Evolutionary conservation across 495 filamentous ascomycete species (phyloP).

Genomic region (Neurospora sp.): DNA sequence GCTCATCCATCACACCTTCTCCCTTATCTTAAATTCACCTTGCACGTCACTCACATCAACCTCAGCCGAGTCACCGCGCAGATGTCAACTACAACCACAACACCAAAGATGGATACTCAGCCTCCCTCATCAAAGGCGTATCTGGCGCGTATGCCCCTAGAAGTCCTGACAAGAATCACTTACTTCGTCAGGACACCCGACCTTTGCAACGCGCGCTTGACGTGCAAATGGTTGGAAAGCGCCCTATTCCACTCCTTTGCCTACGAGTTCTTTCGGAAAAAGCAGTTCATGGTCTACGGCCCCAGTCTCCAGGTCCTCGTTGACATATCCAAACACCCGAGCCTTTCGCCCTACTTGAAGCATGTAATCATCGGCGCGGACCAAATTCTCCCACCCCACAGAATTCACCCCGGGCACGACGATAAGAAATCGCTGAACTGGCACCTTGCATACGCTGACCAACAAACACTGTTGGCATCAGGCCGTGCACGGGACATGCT

Average conservation of each 20-base stretch:
- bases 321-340: slow-evolving; percentile 41
- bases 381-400: background rate
- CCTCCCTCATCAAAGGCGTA: background rate
- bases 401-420: background rate
- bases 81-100: background rate
- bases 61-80: background rate
- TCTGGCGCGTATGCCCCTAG: slow-evolving; percentile 24
- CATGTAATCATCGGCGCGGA: slow-evolving; percentile 42
- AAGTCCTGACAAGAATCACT: slow-evolving; percentile 34
- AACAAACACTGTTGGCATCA: slow-evolving; percentile 24
- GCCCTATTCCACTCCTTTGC: slow-evolving; percentile 35
- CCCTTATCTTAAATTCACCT: background rate
- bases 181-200: slow-evolving; percentile 33
- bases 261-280: slow-evolving; percentile 45
- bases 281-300: slow-evolving; percentile 43
- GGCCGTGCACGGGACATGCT: slow-evolving; percentile 38
- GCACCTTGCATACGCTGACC: slow-evolving; percentile 9
- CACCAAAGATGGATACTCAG: background rate
- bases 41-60: background rate
- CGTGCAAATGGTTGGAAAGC: slow-evolving; percentile 36
- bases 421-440: background rate
- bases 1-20: background rate
- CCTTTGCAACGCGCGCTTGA: slow-evolving; percentile 34
- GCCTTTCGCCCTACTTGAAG: slow-evolving; percentile 28
- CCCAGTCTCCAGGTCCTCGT: slow-evolving; percentile 39